phyloP scores from a whole-genome alignment of 768 basidiomycete genomes.

The Arthromyces matolae region DNA sequence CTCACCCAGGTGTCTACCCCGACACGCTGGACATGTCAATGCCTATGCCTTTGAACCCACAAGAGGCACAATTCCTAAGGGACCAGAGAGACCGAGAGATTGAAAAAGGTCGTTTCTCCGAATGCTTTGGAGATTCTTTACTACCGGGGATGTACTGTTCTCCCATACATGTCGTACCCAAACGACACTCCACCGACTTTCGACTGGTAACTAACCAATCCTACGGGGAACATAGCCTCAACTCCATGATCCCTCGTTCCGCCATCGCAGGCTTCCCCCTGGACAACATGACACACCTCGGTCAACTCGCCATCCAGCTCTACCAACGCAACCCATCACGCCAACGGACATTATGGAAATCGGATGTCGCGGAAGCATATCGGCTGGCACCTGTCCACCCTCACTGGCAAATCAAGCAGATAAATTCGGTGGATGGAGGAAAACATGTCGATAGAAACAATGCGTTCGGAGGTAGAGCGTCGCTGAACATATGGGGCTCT shows the following conservation, averaged over 20 bases:
- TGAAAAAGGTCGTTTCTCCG: slow-evolving; percentile 9
- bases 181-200: slow-evolving; percentile 25
- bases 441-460: not conserved
- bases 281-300: slow-evolving; percentile 18
- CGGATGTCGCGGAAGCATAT: slow-evolving; percentile 35
- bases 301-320: slow-evolving; percentile 13
- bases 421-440: slow-evolving; percentile 22
- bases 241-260: slow-evolving; percentile 20
- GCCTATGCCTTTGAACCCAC: not conserved
- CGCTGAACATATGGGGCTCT: not conserved
- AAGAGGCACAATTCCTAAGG: slow-evolving; percentile 14
- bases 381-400: slow-evolving; percentile 32
- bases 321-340: not conserved
- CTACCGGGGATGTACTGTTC: slow-evolving; percentile 12
- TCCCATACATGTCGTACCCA: slow-evolving; percentile 29
- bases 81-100: slow-evolving; percentile 21
- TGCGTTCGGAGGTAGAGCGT: not conserved
- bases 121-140: slow-evolving; percentile 22
- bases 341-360: slow-evolving; percentile 28
- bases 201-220: slow-evolving; percentile 36
- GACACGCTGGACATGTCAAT: slow-evolving; percentile 12
- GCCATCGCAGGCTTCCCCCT: slow-evolving; percentile 10
- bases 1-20: slow-evolving; percentile 10
- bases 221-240: slow-evolving; percentile 22
- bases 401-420: slow-evolving; percentile 39